phyloP scores from a whole-genome alignment of 129 eudicot genomes.

The Gnaphalium uliginosum region DNA sequence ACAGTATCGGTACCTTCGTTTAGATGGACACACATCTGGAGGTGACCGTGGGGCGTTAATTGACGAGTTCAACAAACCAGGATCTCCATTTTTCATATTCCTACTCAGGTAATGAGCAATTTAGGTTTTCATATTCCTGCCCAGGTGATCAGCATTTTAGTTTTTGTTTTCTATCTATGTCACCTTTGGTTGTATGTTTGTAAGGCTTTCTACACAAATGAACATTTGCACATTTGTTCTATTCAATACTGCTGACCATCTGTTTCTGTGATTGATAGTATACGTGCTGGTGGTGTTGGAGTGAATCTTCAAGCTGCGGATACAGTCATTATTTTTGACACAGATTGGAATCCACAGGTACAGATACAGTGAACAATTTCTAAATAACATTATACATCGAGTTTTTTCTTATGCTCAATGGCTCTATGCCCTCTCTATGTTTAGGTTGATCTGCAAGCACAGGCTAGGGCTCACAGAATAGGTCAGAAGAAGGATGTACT shows the following conservation, averaged over 20 bases:
- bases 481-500: slow-evolving; percentile 99
- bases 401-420: slow-evolving; percentile 1
- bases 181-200: slow-evolving; percentile 12
- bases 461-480: slow-evolving; percentile 99
- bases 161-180: not conserved
- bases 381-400: not conserved
- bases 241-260: slow-evolving; percentile 19
- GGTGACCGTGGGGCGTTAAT: slow-evolving; percentile 94
- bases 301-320: slow-evolving; percentile 99
- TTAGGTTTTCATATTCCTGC: slow-evolving; percentile 67
- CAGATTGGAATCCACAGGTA: slow-evolving; percentile 99
- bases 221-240: not conserved
- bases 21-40: slow-evolving; percentile 97
- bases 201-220: not conserved
- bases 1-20: slow-evolving; percentile 87
- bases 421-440: slow-evolving; percentile 9
- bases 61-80: slow-evolving; percentile 76
- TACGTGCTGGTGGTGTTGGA: slow-evolving; percentile 99
- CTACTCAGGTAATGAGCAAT: slow-evolving; percentile 68
- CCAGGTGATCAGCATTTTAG: slow-evolving; percentile 52
- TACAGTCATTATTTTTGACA: slow-evolving; percentile 97
- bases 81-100: slow-evolving; percentile 90
- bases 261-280: slow-evolving; percentile 42
- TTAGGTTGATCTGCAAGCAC: slow-evolving; percentile 99
- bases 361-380: not conserved